Evolutionary conservation across 148 eudicot species (phyloP), one percentile per base, ranked within the genome.

Genomic region (Silene conica): DNA sequence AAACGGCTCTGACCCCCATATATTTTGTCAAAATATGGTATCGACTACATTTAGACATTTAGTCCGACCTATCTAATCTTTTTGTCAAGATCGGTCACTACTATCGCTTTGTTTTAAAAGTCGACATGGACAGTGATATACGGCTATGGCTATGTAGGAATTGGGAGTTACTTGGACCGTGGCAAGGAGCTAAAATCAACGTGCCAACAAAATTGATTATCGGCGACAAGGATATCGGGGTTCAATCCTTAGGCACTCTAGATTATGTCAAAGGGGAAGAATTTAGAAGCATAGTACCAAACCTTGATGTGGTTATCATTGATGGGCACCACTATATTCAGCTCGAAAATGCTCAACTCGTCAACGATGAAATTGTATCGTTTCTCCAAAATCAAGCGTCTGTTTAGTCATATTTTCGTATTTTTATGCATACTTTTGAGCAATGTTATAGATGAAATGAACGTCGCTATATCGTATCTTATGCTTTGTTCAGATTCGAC

Each of bases 101-200:
- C 1, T 14, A 41, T 62, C 5, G n/a, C 66, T 7, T 2, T 62
- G 22, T 60, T 13, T 13, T 12, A 62, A 64, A 28, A 3, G 14
- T 31, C 45, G 54, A 71, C 54, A 8, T 74, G 3, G 6, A 45
- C 13, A 60, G 12, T 14, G 52, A 26, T 56, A 15, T 50, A n/a
- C n/a, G n/a, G n/a, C n/a, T 50, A 38, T 50, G 1, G 55, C 9
- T 63, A 59, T 43, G 59, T 80, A 85, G 88, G 77, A 85, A 84
- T 68, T 84, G 87, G 89, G 87, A 85, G 82, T 76, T 88, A 26
- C 80, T 82, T 0, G 83, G 86, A 41, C 82, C 91, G 54, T 85
- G 89, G 85, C 84, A 86, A 50, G 91, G 85, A 46, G 77, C 86
- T 15, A 82, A 77, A 69, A 79, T 88, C 57, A 77, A 81, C 21